phyloP scores from a whole-genome alignment of 106 monocot genomes.

The Apostasia shenzhenica region DNA sequence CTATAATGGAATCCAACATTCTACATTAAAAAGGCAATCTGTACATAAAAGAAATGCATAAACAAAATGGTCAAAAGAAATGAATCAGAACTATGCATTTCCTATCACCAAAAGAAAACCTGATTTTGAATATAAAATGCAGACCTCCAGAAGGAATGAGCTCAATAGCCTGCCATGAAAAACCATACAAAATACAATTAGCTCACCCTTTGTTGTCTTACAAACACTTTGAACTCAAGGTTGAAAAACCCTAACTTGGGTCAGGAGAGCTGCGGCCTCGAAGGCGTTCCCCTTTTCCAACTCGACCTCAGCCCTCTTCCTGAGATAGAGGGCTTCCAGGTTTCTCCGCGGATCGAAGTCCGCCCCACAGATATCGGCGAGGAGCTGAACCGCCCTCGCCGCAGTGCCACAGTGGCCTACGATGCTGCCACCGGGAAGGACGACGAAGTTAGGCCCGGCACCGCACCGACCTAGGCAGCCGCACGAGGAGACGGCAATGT shows the following conservation, averaged over 20 bases:
- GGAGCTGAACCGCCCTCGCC: conserved; percentile 29
- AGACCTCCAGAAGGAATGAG: conserved; percentile 45
- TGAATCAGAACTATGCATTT: not conserved
- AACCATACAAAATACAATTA: not conserved
- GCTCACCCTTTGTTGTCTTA: too few relatives aligned
- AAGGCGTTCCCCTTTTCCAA: conserved; percentile 20
- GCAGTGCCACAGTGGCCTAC: conserved; percentile 36
- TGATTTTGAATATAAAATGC: conserved; percentile 39
- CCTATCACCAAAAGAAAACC: conserved; percentile 11
- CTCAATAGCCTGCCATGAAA: conserved; percentile 25
- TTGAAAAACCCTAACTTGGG: conserved; percentile 9
- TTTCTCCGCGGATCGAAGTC: conserved; percentile 15
- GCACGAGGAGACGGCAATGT: conserved; percentile 9
- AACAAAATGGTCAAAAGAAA: not conserved
- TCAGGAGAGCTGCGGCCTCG: conserved; percentile 20
- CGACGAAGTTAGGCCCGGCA: conserved; percentile 41
- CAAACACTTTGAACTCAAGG: too few relatives aligned
- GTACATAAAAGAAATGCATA: too few relatives aligned
- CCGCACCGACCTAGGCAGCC: conserved; percentile 55
- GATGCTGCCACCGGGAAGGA: conserved; percentile 23
- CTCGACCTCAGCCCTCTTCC: conserved; percentile 21
- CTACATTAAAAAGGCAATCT: not conserved
- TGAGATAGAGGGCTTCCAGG: conserved; percentile 24
- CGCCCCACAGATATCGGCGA: conserved; percentile 19
- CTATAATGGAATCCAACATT: not conserved